These are phyloP conservation scores for Haplosporangium gracile DNA, from an alignment of 192 early-diverging fungal genomes.

Conservation along the genomic window DNA sequence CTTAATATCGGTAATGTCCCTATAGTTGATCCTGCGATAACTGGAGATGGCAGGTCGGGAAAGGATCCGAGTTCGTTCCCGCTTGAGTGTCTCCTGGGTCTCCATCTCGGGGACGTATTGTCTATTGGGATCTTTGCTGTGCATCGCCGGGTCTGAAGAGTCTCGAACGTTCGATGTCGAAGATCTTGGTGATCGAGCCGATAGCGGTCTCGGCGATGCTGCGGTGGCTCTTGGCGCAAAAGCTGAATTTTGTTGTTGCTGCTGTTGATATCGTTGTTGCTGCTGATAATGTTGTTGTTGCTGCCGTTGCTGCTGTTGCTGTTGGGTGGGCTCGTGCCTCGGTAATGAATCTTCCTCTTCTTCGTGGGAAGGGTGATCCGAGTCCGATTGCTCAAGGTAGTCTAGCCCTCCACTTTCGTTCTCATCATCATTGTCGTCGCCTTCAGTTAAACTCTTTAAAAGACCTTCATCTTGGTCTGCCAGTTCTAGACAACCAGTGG, in stretches of 20 bases:
- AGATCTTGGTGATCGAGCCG: neutral
- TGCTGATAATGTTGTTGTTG: neutral
- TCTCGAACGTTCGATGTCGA: neutral
- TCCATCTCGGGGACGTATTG: slow-evolving; percentile 34
- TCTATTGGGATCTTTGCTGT: slow-evolving; percentile 2
- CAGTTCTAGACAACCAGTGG: neutral
- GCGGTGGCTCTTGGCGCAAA: neutral
- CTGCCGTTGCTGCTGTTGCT: neutral
- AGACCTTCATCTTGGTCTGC: neutral
- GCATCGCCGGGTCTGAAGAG: neutral
- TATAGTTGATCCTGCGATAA: slow-evolving; percentile 35
- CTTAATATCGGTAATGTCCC: slow-evolving; percentile 31
- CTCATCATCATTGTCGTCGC: neutral
- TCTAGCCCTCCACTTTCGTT: neutral
- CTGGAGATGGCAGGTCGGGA: slow-evolving; percentile 27
- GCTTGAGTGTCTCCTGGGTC: slow-evolving; percentile 46
- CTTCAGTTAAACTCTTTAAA: neutral
- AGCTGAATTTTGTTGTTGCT: neutral
- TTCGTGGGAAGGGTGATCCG: neutral
- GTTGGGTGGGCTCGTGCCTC: neutral
- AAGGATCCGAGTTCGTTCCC: slow-evolving; percentile 44
- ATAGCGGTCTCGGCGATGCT: neutral
- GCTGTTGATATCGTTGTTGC: neutral
- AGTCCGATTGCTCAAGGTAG: neutral
- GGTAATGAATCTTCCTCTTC: neutral